Evolutionary conservation across 2,329 filamentous ascomycete genomes (phyloP), one percentile per base, ranked within the genome.

Genomic region (Colletotrichum tanaceti): DNA sequence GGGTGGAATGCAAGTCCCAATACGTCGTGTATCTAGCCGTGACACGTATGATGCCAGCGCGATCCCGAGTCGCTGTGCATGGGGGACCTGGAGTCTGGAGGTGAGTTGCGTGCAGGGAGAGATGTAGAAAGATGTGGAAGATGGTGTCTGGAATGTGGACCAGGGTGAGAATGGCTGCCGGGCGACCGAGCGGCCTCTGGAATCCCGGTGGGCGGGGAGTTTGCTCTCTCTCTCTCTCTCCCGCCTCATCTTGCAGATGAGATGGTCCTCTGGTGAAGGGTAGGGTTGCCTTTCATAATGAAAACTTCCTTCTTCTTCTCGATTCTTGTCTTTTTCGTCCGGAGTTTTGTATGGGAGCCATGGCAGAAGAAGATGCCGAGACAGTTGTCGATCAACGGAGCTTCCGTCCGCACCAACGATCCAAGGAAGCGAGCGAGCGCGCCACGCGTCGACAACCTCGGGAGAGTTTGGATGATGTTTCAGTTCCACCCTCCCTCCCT

Each of bases 381-480:
- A 14, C 24, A 6, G 24, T 14, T 6, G n/a, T 58, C 28, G 41
- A 50, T 6, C 14, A 39, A 22, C 20, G 38, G 43, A 35, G 41
- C 7, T 20, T 32, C 49, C 32, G 49, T 49, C 47, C 35, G 24
- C 38, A 49, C 41, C 63, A 65, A 61, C 55, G 44, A 63, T n/a
- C 16, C n/a, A 44, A 16, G 54, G 24, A 67, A 44, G 44, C 53
- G 46, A 63, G 59, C 32, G 32, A 35, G 9, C 32, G 32, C 24
- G 61, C 61, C 65, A 68, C 65, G 65, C 65, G 61, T 53, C 41
- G 39, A 41, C 13, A 35, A 14, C 47, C 61, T 59, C 44, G 58
- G 24, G 41, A 39, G 22, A 54, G 44, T 58, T 54, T 54, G 61
- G 65, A 68, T 22, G 65, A 55, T 58, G 65, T 68, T 68, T 68